Percentiles rank a stretch among this genome's conserved stretches.
Evolutionary conservation across 2,329 filamentous ascomycete species (phyloP).

Genomic region (Aspergillus quadricinctus): DNA sequence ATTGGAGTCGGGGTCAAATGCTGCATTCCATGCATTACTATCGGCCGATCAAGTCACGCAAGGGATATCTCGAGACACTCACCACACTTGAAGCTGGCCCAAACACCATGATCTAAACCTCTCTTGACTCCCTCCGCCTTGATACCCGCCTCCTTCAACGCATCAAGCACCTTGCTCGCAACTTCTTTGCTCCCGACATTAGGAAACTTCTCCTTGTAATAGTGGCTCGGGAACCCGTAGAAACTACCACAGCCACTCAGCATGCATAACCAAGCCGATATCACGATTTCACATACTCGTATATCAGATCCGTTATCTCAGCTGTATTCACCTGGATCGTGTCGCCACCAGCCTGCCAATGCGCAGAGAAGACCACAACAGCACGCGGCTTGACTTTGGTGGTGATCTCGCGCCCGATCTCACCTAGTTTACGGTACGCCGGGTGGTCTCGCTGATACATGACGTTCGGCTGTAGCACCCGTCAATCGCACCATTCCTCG

Average conservation of each 20-base stretch:
- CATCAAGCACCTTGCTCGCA: slow-evolving; percentile 54
- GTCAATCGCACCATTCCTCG: not conserved
- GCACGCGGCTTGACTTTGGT: slow-evolving; percentile 65
- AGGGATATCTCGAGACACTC: slow-evolving; percentile 18
- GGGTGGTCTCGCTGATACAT: slow-evolving; percentile 67
- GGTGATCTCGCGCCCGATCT: slow-evolving; percentile 67
- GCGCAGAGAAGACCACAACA: slow-evolving; percentile 71
- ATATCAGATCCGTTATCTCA: slow-evolving; percentile 62
- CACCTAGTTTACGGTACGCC: slow-evolving; percentile 60
- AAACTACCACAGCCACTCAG: slow-evolving; percentile 43
- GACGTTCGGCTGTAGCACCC: slow-evolving; percentile 50
- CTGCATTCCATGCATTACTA: slow-evolving; percentile 25
- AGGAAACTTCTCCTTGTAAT: slow-evolving; percentile 64
- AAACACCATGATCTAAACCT: slow-evolving; percentile 72
- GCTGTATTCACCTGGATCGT: slow-evolving; percentile 63
- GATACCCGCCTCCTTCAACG: slow-evolving; percentile 56
- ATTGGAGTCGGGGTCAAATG: slow-evolving; percentile 59
- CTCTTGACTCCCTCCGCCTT: slow-evolving; percentile 56
- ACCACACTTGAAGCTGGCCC: slow-evolving; percentile 60
- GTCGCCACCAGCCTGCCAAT: slow-evolving; percentile 61
- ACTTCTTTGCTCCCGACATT: slow-evolving; percentile 59
- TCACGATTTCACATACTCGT: slow-evolving; percentile 50
- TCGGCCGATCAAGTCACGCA: not conserved
- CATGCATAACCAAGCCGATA: not conserved
- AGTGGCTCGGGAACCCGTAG: slow-evolving; percentile 67